Conservation (phyloP, 306 rosid genomes). For the Medicago arabica region DNA sequence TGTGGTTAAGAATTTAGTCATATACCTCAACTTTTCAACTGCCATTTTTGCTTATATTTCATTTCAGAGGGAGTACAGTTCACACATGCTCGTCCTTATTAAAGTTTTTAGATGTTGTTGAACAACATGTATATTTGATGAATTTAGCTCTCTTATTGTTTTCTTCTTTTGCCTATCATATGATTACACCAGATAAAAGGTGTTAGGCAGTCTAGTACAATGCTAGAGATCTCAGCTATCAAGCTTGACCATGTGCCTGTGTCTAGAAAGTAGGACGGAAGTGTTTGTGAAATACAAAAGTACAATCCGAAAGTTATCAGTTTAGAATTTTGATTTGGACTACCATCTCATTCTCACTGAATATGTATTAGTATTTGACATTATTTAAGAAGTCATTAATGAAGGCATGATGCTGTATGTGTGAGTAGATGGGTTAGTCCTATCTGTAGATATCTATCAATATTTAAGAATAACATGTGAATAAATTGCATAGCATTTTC, state of each 20-base stretch:
- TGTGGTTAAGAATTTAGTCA: no score
- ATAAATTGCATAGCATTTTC: conserved; percentile 14
- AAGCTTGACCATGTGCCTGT: background rate
- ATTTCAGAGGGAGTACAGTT: background rate
- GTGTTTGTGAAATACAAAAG: conserved; percentile 18
- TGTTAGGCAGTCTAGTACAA: conserved; percentile 6
- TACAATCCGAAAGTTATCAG: conserved; percentile 6
- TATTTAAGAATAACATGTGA: conserved; percentile 2
- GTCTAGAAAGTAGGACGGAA: conserved; percentile 5
- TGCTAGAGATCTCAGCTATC: conserved; percentile 2
- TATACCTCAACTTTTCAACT: no score
- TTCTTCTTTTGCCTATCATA: background rate
- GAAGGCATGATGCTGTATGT: background rate
- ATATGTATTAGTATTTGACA: conserved; percentile 13
- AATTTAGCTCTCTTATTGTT: conserved; percentile 10
- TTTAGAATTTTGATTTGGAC: conserved; percentile 1
- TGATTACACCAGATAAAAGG: conserved; percentile 20
- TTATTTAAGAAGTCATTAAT: background rate
- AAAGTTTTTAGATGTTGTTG: background rate
- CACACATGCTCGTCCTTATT: background rate
- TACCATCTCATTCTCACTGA: background rate
- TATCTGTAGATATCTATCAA: background rate
- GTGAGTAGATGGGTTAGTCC: background rate
- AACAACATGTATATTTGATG: background rate
- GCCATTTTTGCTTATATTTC: no score